A percentile compares a stretch with the other conserved stretches of the same genome.
These are phyloP conservation scores for Colletotrichum abscissum DNA, from an alignment of 2,329 filamentous ascomycete species.

Conservation along the genomic window DNA sequence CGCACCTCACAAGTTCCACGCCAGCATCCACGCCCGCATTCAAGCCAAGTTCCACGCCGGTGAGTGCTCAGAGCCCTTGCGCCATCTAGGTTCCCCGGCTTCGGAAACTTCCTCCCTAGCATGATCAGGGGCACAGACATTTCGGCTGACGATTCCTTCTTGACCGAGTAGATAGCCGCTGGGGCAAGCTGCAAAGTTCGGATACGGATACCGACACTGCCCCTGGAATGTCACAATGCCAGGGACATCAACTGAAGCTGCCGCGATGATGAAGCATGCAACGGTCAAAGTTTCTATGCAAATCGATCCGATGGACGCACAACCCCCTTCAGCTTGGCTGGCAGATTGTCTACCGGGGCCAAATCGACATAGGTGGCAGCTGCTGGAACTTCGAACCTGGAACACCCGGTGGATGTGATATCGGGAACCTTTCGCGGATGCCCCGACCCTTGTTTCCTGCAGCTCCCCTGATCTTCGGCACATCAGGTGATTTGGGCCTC, in stretches of 20 bases:
- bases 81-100: conserved; percentile 14
- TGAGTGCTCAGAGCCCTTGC: neutral
- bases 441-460: conserved; percentile 33
- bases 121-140: neutral
- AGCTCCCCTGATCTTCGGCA: conserved; percentile 12
- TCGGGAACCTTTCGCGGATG: conserved; percentile 10
- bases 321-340: neutral
- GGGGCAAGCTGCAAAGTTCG: neutral
- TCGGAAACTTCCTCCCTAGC: conserved; percentile 1
- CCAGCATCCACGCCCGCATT: conserved; percentile 5
- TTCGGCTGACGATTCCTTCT: neutral
- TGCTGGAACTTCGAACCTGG: conserved; percentile 1
- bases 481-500: conserved; percentile 13
- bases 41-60: conserved; percentile 17
- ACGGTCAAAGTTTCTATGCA: conserved; percentile 1
- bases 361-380: neutral
- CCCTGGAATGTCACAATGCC: neutral
- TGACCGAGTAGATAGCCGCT: neutral
- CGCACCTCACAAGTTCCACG: conserved; percentile 8
- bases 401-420: conserved; percentile 6
- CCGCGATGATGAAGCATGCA: neutral
- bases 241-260: neutral
- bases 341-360: neutral
- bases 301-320: neutral
- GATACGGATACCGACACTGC: neutral